These are phyloP conservation scores for Ophiostoma himal-ulmi DNA, from an alignment of 2,329 filamentous ascomycete species.

Conservation along the genomic window DNA sequence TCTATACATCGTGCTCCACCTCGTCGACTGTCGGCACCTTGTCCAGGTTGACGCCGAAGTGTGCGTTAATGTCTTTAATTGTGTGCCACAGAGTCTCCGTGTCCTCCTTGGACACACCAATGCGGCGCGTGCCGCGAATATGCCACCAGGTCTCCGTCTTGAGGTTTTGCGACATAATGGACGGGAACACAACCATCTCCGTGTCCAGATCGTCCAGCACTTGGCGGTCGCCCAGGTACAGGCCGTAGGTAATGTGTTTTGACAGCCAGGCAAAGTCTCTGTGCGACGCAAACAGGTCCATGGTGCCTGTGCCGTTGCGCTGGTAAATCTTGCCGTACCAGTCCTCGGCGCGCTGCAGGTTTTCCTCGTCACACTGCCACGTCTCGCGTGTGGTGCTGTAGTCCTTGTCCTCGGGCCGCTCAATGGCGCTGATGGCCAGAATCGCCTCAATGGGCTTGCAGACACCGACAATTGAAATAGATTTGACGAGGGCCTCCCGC, in stretches of 20 bases:
- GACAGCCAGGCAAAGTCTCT: constrained; percentile 45
- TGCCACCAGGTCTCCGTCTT: constrained; percentile 50
- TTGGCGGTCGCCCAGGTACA: constrained; percentile 52
- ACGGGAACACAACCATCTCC: constrained; percentile 47
- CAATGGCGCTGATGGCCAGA: constrained; percentile 47
- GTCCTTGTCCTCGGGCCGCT: constrained; percentile 52
- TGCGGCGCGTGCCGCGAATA: constrained; percentile 43
- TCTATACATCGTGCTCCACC: constrained; percentile 30
- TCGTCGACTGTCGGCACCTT: constrained; percentile 30
- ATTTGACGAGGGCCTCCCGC: constrained; percentile 55
- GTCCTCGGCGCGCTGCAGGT: constrained; percentile 45
- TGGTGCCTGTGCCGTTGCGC: constrained; percentile 38
- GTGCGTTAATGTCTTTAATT: constrained; percentile 27
- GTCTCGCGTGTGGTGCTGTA: constrained; percentile 47
- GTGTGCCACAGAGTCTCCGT: constrained; percentile 34
- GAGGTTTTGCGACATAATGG: constrained; percentile 55
- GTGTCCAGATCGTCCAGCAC: constrained; percentile 51
- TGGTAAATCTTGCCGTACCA: constrained; percentile 55
- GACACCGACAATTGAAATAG: constrained; percentile 53
- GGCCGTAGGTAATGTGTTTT: constrained; percentile 51
- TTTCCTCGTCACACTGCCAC: constrained; percentile 54
- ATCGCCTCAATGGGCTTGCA: constrained; percentile 58
- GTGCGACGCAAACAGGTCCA: constrained; percentile 36
- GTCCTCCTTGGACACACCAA: constrained; percentile 43
- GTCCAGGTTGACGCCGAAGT: constrained; percentile 28